Percentiles rank a stretch among this genome's conserved stretches.
These are phyloP conservation scores for Colletotrichum viniferum DNA, from an alignment of 2,329 filamentous ascomycete species.

Conservation along the genomic window DNA sequence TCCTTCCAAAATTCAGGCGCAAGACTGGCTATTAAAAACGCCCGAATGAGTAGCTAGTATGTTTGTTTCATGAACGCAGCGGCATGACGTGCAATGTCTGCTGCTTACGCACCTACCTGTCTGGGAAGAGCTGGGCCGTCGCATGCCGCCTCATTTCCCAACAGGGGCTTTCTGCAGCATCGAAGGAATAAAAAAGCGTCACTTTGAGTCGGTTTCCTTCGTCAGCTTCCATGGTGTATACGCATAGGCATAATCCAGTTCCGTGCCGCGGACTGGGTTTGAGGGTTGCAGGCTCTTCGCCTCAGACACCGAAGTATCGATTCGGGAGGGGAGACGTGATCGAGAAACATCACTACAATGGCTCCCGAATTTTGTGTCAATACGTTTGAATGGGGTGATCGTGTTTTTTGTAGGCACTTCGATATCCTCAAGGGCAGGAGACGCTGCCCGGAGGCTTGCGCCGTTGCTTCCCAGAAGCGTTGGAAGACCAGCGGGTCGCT, in stretches of 20 bases:
- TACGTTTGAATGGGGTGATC: neutral
- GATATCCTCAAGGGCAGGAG: neutral
- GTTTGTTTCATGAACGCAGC: neutral
- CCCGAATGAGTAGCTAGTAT: neutral
- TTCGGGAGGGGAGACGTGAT: no score
- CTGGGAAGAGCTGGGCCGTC: neutral
- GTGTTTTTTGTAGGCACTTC: neutral
- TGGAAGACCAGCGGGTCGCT: neutral
- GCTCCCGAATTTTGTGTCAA: neutral
- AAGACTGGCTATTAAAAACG: neutral
- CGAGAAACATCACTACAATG: no score
- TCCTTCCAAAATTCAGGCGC: rapidly evolving
- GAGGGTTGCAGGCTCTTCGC: neutral
- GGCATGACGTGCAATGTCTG: rapidly evolving
- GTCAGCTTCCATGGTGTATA: neutral
- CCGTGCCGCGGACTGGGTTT: neutral
- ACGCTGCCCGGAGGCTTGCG: neutral
- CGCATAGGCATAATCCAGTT: neutral
- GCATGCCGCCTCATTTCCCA: neutral
- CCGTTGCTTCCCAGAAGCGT: neutral
- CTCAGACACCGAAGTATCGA: no score
- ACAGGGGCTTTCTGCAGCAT: neutral
- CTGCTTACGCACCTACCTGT: no score
- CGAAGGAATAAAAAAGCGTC: neutral
- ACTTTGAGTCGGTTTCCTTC: neutral